Evolutionary conservation across 257 asterid genomes (phyloP).

Genomic region (Nicotiana obtusifolia): DNA sequence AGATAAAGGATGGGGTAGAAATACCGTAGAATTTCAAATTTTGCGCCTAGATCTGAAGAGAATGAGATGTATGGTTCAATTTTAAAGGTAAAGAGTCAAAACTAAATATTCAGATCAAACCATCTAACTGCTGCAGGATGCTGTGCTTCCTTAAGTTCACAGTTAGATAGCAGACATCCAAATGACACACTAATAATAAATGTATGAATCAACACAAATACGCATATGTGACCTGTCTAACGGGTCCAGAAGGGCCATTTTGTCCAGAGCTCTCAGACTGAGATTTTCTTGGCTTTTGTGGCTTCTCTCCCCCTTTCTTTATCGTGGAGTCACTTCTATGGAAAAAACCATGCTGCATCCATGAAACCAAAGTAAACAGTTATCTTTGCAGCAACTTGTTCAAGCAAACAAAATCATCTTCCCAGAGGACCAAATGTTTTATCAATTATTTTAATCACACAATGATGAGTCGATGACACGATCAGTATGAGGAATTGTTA

Average conservation of each 20-base stretch:
- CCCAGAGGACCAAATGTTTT: background rate
- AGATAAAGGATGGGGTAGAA: background rate
- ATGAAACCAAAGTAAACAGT: background rate
- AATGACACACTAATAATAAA: background rate
- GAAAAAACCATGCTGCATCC: slow-evolving; percentile 20
- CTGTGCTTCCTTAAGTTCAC: background rate
- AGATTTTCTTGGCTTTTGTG: slow-evolving; percentile 21
- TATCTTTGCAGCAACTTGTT: background rate
- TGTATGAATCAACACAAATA: background rate
- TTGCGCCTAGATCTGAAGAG: background rate
- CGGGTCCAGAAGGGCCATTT: slow-evolving; percentile 42
- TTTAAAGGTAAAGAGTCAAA: background rate
- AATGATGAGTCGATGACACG: background rate
- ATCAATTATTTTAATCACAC: background rate
- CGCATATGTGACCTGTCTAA: slow-evolving; percentile 51
- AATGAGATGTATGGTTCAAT: background rate
- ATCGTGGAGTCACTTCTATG: slow-evolving; percentile 26
- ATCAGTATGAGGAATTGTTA: background rate
- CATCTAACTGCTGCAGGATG: background rate
- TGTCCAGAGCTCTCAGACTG: slow-evolving; percentile 41
- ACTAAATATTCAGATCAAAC: background rate
- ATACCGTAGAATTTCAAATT: background rate
- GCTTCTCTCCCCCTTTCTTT: slow-evolving; percentile 22
- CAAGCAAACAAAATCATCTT: background rate
- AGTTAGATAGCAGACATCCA: background rate